Base-by-base conservation (phyloP, 192 early-diverging fungal genomes). In the Dimargaris xerosporica region DNA sequence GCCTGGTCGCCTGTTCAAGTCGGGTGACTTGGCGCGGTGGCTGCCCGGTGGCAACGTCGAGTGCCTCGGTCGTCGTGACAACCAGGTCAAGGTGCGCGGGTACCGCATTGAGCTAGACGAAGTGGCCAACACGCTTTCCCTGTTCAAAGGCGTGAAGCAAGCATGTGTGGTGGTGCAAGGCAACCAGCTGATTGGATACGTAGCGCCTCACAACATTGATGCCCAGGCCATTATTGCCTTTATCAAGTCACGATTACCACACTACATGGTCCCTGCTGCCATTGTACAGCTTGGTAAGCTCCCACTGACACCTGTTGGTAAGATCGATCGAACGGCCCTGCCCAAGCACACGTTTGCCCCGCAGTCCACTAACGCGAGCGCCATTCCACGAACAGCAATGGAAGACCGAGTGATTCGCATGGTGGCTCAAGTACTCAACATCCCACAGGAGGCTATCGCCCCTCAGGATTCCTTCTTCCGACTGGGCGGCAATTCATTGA, bases 41-140 rank as follows among this genome's bases (percentile, higher is more conserved):
- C 64, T 71, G 1, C 67, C 67, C 34, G 62, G 65, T 26, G 73
- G 73, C 7, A 59, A 70, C 25, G 21, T 75, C 1, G 59, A 64
- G 0, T 63, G 29, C 44, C 10, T 78, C 0, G 69, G 69, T 2
- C 67, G 73, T 3, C 56, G 50, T 15, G 73, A 75, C 41, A 12
- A 65, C 25, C 67, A 69, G 59, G 65, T 75, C 65, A 73, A 73
- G 56, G 65, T 74, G 34, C 62, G 70, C 44, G 73, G 73, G 0
- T 68, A 48, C 61, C 64, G 73, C 12, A 60, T 74, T 15, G 69
- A 74, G 46, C 64, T 69, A 3, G 64, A 62, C 9, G 73, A 74
- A 62, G 48, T 74, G 3, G 67, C 68, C 44, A 26, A 51, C 30
- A 21, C 61, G 1, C 43, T 70, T 10, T 44, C 39, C 1, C 39